Evolutionary conservation across 306 rosid genomes (phyloP).

Genomic region (Castanopsis chinensis): DNA sequence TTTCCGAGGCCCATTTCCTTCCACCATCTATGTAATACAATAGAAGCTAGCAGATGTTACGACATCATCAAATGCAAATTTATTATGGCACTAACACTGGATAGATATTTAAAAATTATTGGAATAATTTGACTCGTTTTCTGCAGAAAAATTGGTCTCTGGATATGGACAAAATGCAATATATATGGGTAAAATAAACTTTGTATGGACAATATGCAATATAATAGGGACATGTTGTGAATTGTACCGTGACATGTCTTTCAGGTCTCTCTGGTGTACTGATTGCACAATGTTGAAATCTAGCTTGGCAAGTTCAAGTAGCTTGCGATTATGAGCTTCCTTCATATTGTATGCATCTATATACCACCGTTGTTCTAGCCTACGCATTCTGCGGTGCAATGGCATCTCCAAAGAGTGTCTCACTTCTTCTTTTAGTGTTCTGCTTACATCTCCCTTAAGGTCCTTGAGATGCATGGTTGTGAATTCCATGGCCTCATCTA

Average conservation of each 20-base stretch:
- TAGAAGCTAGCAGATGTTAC: neutral
- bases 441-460: neutral
- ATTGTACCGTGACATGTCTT: conserved; percentile 40
- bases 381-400: conserved; percentile 34
- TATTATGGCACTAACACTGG: too few relatives aligned
- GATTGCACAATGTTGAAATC: conserved; percentile 54
- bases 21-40: conserved; percentile 48
- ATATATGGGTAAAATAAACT: too few relatives aligned
- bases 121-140: too few relatives aligned
- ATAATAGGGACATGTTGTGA: too few relatives aligned
- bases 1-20: conserved; percentile 34
- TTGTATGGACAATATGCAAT: too few relatives aligned
- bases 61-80: too few relatives aligned
- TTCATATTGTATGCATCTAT: conserved; percentile 40
- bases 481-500: conserved; percentile 53
- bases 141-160: too few relatives aligned
- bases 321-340: conserved; percentile 11
- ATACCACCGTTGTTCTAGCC: conserved; percentile 49
- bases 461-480: conserved; percentile 27
- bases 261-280: conserved; percentile 35
- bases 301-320: conserved; percentile 44
- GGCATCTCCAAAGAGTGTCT: conserved; percentile 53
- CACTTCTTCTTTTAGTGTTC: conserved; percentile 19
- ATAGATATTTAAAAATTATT: too few relatives aligned
- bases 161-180: too few relatives aligned